Evolutionary conservation across 805 yeast genomes (phyloP), one percentile per base, ranked within the genome.

Genomic region (Lachancea sp.): DNA sequence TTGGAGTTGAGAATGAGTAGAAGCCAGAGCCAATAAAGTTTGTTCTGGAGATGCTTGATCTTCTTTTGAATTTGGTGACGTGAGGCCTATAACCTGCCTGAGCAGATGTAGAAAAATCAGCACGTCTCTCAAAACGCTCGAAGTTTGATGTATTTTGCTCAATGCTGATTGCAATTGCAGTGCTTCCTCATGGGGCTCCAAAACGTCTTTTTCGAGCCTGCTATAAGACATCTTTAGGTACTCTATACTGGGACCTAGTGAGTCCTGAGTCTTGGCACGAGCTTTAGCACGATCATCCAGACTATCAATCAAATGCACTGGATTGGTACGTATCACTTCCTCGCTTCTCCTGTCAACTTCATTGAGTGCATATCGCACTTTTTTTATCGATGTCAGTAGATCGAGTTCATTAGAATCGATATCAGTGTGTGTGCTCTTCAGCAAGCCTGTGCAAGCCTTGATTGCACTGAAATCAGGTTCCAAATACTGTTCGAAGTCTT

Each of bases 61-160:
- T 8, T 22, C 25, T 22, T 22, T 22, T 4, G 25, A 8, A 22
- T 22, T 22, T 6, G 25, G 25, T 6, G 25, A 22, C 8, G 8
- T 8, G 25, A 22, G 8, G 25, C 25, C 8, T 8, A 22, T 22
- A 22, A 62, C 48, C 44, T 54, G 57, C 17, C 54, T 50, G 1
- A 56, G 47, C 41, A 62, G 45, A 44, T 62, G 64, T 12, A 60
- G 35, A 35, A 55, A 59, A 16, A 60, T 47, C 22, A 61, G 47
- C 4, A 60, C 53, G 37, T 60, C 64, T 42, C 66, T 55, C 38
- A 63, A 44, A 9, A 62, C 40, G 30, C 50, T 58, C 3, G 65
- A 56, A 6, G 66, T 61, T 45, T 63, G 66, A 44, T 63, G 65
- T 19, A 63, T 53, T 42, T 62, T 63, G 47, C 57, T 54, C 25